A percentile compares a stretch with the other conserved stretches of the same genome.
Conservation (phyloP, 2,329 filamentous ascomycete genomes). For the Penicillium verrucosum region DNA sequence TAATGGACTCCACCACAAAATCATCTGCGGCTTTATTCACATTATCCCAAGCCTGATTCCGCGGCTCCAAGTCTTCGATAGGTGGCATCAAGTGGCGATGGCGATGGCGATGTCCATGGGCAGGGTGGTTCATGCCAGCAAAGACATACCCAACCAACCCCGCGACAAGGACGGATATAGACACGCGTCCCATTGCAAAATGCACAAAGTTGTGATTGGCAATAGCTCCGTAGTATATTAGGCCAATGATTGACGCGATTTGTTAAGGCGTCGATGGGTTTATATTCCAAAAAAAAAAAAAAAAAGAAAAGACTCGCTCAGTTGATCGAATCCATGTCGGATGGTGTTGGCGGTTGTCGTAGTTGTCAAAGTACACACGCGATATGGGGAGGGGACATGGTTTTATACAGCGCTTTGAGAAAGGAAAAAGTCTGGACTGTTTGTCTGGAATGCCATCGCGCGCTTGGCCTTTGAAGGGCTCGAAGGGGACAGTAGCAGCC, state of each 20-base stretch:
- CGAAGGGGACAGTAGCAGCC: slow-evolving; percentile 8
- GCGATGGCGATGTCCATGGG: slow-evolving; percentile 13
- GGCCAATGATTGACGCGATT: background rate
- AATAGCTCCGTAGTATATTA: background rate
- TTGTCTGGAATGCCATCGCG: slow-evolving; percentile 3
- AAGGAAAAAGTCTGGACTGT: background rate
- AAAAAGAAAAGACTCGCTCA: background rate
- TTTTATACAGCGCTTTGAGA: slow-evolving; percentile 1
- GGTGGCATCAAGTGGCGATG: slow-evolving; percentile 3
- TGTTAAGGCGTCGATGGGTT: background rate
- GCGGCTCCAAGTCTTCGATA: background rate
- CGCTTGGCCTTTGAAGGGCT: background rate
- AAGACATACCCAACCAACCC: slow-evolving; percentile 23
- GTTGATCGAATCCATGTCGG: slow-evolving; percentile 1
- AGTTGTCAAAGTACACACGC: background rate
- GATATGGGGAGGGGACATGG: background rate
- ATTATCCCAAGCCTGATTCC: background rate
- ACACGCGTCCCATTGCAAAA: slow-evolving; percentile 31
- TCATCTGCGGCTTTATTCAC: background rate
- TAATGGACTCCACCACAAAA: slow-evolving; percentile 15
- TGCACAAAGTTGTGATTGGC: background rate
- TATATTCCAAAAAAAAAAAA: background rate
- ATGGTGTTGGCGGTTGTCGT: background rate
- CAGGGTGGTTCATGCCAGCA: slow-evolving; percentile 28
- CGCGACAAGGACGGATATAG: slow-evolving; percentile 25